Evolutionary conservation across 1,284 basidiomycete genomes (phyloP), one percentile per base, ranked within the genome.

Genomic region (Ceratobasidium sp.): DNA sequence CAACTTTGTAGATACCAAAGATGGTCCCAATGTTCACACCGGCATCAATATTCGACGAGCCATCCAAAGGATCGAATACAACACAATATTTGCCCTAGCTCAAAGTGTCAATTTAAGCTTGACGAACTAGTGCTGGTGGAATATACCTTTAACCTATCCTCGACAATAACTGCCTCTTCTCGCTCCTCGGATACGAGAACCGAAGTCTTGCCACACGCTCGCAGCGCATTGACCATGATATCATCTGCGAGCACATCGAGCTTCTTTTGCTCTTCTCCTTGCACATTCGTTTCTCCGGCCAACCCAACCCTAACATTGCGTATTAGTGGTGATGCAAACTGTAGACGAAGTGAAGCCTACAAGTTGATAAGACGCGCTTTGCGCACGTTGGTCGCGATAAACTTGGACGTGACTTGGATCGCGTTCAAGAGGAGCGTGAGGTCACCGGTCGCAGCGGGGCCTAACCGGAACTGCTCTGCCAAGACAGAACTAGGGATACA

Each of bases 1-100:
- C 81, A 72, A 97, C 85, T 79, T 90, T 89, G 85, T 99, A 99
- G 78, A 99, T 92, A 73, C 97, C 97, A 81, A 99, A 99, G 85
- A 99, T 99, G 73, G 97, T 99, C 53, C 97, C 97, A 79, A 99
- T 97, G 84, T 99, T 99, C 76, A 99, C 97, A 89, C 97, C 97
- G 76, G 97, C 97, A 81, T 99, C 97, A 82, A 99, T 99, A 85
- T 99, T 99, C 83, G 93, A 96, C 78, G 92, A 94, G 70, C 97
- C 97, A 79, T 99, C 97, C 71, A 99, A 88, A 48, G 97, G 97
- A 83, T 99, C 97, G 78, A 99, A 99, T 9, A 99, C 97, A 77
- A 98, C 95, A 78, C 96, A 98, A 84, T 96, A 96, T 80, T 88
- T 91, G 75, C 96, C 96, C 81, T 71, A 39, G 57, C 41, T 45